phyloP scores from a whole-genome alignment of 495 filamentous ascomycete genomes.

The Trichoderma erinaceum region DNA sequence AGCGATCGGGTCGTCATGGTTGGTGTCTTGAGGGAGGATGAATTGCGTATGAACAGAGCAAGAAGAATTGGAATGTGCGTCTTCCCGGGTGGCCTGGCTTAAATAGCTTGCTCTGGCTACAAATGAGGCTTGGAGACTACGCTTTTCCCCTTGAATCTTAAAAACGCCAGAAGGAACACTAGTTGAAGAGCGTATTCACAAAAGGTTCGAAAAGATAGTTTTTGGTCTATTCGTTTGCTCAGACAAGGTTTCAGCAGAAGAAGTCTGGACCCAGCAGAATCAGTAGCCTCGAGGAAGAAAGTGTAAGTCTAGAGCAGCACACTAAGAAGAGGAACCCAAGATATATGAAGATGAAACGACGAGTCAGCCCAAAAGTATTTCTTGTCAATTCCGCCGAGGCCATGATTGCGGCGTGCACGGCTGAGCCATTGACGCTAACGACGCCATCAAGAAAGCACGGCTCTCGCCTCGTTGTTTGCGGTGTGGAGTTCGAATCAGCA shows the following conservation, averaged over 20 bases:
- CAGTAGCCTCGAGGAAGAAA: background rate
- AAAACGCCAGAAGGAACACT: background rate
- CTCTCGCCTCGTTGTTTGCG: background rate
- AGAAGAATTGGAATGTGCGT: background rate
- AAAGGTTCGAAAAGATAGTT: background rate
- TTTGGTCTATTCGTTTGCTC: background rate
- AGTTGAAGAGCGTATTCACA: background rate
- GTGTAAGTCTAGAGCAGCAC: background rate
- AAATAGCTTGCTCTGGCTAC: background rate
- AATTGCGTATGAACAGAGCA: background rate
- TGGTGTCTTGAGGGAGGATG: conserved; percentile 34
- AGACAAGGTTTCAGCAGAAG: background rate
- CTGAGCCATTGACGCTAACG: conserved; percentile 3
- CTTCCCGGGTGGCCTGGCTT: background rate
- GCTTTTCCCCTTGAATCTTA: background rate
- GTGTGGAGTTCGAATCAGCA: conserved; percentile 7
- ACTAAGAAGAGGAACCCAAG: background rate
- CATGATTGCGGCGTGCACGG: background rate
- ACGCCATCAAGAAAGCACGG: background rate
- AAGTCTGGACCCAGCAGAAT: background rate
- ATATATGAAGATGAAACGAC: background rate
- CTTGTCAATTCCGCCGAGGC: background rate
- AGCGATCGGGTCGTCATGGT: conserved; percentile 38
- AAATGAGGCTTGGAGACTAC: background rate
- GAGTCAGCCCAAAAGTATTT: background rate